Conservation (phyloP, 2,329 filamentous ascomycete genomes). For the Fusarium falciforme region DNA sequence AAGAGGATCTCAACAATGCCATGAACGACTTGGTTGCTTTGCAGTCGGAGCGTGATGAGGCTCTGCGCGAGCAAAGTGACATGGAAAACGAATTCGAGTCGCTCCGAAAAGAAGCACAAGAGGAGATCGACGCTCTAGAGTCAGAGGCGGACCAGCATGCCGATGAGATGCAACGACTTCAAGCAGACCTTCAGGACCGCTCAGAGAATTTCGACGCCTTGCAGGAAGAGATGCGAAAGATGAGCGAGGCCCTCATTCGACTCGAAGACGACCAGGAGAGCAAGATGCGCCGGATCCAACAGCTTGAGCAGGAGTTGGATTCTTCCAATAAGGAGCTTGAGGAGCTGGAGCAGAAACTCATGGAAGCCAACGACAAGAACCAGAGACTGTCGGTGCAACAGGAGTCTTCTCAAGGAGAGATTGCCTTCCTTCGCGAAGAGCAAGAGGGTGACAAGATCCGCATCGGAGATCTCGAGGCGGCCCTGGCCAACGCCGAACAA, state of each 20-base stretch:
- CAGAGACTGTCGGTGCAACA: slow-evolving; percentile 90
- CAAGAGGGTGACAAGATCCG: slow-evolving; percentile 98
- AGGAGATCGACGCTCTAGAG: slow-evolving; percentile 75
- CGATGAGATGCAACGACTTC: slow-evolving; percentile 76
- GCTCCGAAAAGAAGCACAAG: slow-evolving; percentile 71
- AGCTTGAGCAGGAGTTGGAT: slow-evolving; percentile 83
- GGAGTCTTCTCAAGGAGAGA: slow-evolving; percentile 92
- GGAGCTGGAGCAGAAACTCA: slow-evolving; percentile 83
- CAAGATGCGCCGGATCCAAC: slow-evolving; percentile 81
- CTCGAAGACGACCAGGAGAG: slow-evolving; percentile 90
- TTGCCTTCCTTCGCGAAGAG: slow-evolving; percentile 94
- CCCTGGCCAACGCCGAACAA: slow-evolving; percentile 82
- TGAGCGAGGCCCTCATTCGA: slow-evolving; percentile 86
- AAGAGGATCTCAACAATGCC: slow-evolving; percentile 83
- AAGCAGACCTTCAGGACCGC: slow-evolving; percentile 78
- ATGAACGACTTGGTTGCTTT: slow-evolving; percentile 84
- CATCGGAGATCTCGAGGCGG: slow-evolving; percentile 91
- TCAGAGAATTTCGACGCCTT: slow-evolving; percentile 91
- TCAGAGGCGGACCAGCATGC: slow-evolving; percentile 79
- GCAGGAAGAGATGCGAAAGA: slow-evolving; percentile 91
- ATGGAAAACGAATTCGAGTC: slow-evolving; percentile 71
- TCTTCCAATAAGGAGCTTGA: slow-evolving; percentile 90
- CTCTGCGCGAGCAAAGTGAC: slow-evolving; percentile 72
- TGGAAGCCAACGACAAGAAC: slow-evolving; percentile 87
- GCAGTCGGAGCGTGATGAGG: slow-evolving; percentile 88